These are phyloP conservation scores for Gastroboletus turbinatus DNA, from an alignment of 1,284 basidiomycete species.

Conservation along the genomic window DNA sequence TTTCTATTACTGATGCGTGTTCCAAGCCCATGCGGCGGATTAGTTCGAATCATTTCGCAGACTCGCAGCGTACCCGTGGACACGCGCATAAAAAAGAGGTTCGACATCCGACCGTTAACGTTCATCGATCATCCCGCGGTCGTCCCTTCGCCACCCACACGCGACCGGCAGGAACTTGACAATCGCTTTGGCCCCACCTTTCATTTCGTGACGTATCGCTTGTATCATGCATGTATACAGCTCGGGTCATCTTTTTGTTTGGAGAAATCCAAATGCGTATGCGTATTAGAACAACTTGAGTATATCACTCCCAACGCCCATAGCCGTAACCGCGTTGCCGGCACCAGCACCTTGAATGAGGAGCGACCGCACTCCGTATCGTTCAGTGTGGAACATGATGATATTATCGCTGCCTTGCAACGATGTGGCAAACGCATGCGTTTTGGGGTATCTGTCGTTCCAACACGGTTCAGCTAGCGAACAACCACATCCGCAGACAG, in stretches of 20 bases:
- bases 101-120: not conserved
- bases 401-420: slow-evolving; percentile 98
- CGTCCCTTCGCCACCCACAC: slow-evolving; percentile 5
- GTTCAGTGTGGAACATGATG: slow-evolving; percentile 92
- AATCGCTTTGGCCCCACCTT: not conserved
- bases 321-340: slow-evolving; percentile 95
- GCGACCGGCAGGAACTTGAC: slow-evolving; percentile 7
- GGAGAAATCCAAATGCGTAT: not conserved
- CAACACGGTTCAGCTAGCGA: slow-evolving; percentile 3
- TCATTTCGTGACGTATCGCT: slow-evolving; percentile 5
- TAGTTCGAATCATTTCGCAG: not conserved
- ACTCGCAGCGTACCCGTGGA: not conserved
- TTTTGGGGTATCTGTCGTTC: slow-evolving; percentile 70
- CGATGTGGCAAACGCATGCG: slow-evolving; percentile 93
- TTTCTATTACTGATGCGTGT: not conserved
- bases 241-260: not conserved
- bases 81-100: not conserved
- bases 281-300: slow-evolving; percentile 51
- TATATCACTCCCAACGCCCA: slow-evolving; percentile 90
- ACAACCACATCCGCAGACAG: not conserved
- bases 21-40: slow-evolving; percentile 5
- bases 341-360: slow-evolving; percentile 96
- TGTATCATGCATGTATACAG: slow-evolving; percentile 9
- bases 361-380: slow-evolving; percentile 82
- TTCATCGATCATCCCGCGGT: not conserved